These are phyloP conservation scores for Fraxinus velutina DNA, from an alignment of 305 asterid species.

Conservation along the genomic window DNA sequence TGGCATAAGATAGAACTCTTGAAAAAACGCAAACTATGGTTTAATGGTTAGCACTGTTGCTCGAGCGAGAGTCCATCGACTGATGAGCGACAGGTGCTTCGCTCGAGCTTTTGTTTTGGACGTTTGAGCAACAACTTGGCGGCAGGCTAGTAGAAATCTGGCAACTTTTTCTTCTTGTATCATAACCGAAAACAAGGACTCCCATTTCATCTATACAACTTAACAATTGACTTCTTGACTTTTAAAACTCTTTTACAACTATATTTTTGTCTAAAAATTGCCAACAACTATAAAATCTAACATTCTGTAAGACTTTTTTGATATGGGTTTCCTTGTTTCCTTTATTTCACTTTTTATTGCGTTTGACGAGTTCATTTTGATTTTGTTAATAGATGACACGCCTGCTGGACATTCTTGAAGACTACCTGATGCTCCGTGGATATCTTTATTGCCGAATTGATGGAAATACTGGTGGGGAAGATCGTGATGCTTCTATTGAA, in stretches of 20 bases:
- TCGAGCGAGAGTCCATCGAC: no score
- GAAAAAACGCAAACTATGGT: no score
- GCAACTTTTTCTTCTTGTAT: background rate
- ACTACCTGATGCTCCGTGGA: constrained; percentile 83
- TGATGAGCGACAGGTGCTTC: no score
- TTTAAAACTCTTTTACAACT: background rate
- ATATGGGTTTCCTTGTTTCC: background rate
- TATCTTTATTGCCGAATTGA: constrained; percentile 91
- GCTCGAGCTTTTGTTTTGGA: background rate
- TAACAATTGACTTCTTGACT: background rate
- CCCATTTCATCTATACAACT: background rate
- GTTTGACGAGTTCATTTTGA: constrained; percentile 14
- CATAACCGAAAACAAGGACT: background rate
- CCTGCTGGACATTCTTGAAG: constrained; percentile 94
- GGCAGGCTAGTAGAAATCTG: background rate
- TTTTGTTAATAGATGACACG: constrained; percentile 75
- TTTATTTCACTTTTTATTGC: constrained; percentile 5
- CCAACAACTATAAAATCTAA: background rate
- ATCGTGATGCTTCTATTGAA: constrained; percentile 96
- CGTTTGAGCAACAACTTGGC: background rate
- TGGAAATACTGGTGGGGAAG: constrained; percentile 99
- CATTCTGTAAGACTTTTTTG: background rate
- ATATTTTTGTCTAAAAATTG: background rate
- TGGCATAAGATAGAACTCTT: no score
- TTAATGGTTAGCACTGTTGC: no score